A percentile compares a stretch with the other conserved stretches of the same genome.
Evolutionary conservation across 176 grass and related monocot species (phyloP).

Genomic region (Oryza officinalis): DNA sequence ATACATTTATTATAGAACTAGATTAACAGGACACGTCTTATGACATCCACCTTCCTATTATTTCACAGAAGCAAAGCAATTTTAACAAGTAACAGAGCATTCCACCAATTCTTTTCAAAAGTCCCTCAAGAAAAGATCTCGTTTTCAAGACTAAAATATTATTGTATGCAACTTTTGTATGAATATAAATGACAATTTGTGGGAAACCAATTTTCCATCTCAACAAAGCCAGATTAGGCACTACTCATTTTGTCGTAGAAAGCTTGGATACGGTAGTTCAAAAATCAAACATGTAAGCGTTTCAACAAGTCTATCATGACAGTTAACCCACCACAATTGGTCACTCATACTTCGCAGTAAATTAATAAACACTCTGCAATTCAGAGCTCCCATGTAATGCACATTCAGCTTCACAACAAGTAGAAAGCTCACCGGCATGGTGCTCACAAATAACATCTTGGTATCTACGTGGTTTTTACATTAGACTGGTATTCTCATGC

Average conservation of each 20-base stretch:
- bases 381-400: neutral
- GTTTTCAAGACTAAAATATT: neutral
- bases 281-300: neutral
- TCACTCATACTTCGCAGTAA: neutral
- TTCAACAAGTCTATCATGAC: neutral
- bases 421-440: neutral
- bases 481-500: slow-evolving; percentile 4
- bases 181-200: neutral
- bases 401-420: neutral
- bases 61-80: neutral
- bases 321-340: neutral
- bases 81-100: neutral
- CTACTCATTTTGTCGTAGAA: neutral
- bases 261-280: neutral
- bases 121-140: neutral
- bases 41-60: neutral
- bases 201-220: neutral
- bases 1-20: neutral
- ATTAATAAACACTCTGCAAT: neutral
- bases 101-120: neutral
- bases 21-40: neutral
- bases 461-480: neutral
- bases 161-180: neutral
- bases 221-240: neutral
- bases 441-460: neutral